Conservation (phyloP, 768 basidiomycete genomes). For the Collybia sp. region DNA sequence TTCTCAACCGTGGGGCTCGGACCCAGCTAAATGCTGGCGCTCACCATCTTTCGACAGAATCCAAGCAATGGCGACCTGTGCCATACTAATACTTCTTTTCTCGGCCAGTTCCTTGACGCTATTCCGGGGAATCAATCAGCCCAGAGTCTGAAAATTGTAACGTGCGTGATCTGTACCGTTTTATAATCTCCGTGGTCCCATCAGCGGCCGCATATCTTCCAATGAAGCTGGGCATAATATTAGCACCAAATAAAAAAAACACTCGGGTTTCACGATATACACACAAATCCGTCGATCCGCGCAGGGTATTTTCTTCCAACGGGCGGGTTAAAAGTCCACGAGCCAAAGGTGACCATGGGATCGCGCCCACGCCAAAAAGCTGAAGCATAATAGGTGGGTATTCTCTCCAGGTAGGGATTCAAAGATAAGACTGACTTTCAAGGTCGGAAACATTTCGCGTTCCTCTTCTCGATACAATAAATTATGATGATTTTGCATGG, state of each 20-base stretch:
- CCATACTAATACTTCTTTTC: conserved; percentile 38
- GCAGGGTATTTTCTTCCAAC: conserved; percentile 19
- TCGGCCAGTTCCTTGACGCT: conserved; percentile 44
- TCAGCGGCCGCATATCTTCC: background rate
- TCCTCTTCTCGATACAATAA: conserved; percentile 64
- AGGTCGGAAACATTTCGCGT: conserved; percentile 35
- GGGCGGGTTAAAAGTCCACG: conserved; percentile 28
- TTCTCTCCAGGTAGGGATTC: no score
- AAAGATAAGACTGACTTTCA: conserved; percentile 1
- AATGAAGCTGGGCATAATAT: background rate
- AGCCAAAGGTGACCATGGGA: conserved; percentile 35
- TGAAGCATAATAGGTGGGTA: no score
- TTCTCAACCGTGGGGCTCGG: no score
- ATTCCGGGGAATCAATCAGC: background rate
- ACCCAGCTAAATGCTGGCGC: no score
- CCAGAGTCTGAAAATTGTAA: no score
- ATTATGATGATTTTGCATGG: conserved; percentile 66
- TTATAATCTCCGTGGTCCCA: conserved; percentile 18
- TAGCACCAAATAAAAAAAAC: no score
- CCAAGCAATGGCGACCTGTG: conserved; percentile 43
- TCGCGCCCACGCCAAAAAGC: conserved; percentile 29
- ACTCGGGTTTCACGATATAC: no score
- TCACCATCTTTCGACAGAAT: conserved; percentile 28
- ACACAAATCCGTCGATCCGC: conserved; percentile 14
- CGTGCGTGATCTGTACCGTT: conserved; percentile 19